Conservation (phyloP, 169 alveolate genomes). For the Cyclospora cayetanensis region DNA sequence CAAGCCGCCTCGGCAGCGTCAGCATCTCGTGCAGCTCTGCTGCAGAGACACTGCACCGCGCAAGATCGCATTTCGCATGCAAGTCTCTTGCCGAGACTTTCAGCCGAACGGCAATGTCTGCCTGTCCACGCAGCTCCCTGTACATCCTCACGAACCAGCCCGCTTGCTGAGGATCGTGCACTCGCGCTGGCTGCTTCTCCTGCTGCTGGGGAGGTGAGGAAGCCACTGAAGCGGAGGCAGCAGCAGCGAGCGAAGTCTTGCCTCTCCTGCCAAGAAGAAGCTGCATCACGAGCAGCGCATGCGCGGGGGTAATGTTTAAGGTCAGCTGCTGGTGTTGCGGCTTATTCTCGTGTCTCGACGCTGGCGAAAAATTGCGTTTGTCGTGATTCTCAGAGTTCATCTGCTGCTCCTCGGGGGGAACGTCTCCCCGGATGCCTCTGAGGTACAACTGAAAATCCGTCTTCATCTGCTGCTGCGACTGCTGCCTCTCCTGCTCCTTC, state of each 20-base stretch:
- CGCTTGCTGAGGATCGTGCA: too few species aligned
- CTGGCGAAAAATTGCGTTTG: background rate
- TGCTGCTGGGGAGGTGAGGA: background rate
- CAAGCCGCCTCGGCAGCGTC: constrained; percentile 43
- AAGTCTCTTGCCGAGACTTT: constrained; percentile 16
- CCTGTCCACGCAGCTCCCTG: constrained; percentile 52
- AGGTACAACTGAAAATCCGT: constrained; percentile 7
- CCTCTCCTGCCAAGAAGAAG: constrained; percentile 21
- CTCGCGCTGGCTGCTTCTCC: constrained; percentile 41
- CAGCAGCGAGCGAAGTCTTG: background rate
- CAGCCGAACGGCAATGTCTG: background rate
- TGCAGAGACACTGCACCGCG: constrained; percentile 56
- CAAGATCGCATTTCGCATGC: background rate
- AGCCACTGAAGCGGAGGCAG: background rate
- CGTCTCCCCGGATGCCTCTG: background rate
- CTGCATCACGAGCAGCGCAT: constrained; percentile 28
- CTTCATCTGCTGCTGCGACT: background rate
- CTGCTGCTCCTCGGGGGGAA: constrained; percentile 36
- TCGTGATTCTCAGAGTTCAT: background rate
- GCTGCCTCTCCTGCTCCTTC: constrained; percentile 10
- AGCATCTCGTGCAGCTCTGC: constrained; percentile 59
- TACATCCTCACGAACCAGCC: constrained; percentile 49
- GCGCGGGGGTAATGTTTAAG: background rate
- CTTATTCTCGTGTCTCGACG: background rate
- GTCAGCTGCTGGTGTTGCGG: constrained; percentile 41